phyloP scores from a whole-genome alignment of 352 stramenopile genomes.

The Phytophthora pluvialis region DNA sequence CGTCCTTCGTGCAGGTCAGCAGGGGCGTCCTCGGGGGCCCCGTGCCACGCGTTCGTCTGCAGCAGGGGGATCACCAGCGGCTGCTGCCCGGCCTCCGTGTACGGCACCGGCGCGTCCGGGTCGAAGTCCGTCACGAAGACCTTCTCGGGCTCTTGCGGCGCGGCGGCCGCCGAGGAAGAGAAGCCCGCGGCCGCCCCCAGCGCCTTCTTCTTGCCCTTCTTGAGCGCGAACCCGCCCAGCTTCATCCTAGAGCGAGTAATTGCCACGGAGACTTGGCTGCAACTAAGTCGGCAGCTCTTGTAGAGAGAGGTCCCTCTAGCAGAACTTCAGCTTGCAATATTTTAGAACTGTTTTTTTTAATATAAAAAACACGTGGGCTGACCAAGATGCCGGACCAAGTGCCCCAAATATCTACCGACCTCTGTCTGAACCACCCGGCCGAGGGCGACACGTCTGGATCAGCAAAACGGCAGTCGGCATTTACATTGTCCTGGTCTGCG shows the following conservation, averaged over 20 bases:
- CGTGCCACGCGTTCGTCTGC: conserved; percentile 64
- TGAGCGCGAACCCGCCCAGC: conserved; percentile 72
- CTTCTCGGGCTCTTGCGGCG: conserved; percentile 38
- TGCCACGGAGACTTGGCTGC: background rate
- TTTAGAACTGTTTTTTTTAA: too few species aligned
- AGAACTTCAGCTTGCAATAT: too few species aligned
- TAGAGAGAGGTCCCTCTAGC: too few species aligned
- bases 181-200: conserved; percentile 39
- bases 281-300: too few species aligned
- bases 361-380: too few species aligned
- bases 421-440: too few species aligned
- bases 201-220: conserved; percentile 65
- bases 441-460: too few species aligned
- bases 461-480: too few species aligned
- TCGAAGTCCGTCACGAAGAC: conserved; percentile 85
- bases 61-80: conserved; percentile 78
- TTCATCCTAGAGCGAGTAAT: conserved; percentile 43
- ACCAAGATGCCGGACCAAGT: too few species aligned
- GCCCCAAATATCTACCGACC: too few species aligned
- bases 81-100: conserved; percentile 36
- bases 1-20: background rate
- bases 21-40: background rate
- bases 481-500: too few species aligned
- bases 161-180: conserved; percentile 5
- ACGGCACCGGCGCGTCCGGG: conserved; percentile 37